phyloP scores from a whole-genome alignment of 2,329 filamentous ascomycete species.

The Phyllosticta paracitricarpa region DNA sequence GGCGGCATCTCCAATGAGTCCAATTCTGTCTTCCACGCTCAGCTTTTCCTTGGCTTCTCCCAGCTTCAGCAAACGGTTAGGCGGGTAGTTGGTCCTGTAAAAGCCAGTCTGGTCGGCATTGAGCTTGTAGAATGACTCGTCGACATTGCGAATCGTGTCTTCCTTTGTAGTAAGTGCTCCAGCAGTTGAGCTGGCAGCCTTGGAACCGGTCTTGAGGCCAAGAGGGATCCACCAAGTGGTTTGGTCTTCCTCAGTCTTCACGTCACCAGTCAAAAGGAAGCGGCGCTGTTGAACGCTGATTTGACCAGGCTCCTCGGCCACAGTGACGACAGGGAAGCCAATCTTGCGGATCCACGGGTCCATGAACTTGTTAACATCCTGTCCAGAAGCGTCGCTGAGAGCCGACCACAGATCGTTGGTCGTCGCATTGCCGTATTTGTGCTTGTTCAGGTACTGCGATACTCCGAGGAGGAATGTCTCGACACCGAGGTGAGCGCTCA shows the following conservation, averaged over 20 bases:
- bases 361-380: slow-evolving; percentile 83
- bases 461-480: slow-evolving; percentile 87
- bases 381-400: slow-evolving; percentile 74
- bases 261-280: slow-evolving; percentile 86
- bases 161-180: slow-evolving; percentile 66
- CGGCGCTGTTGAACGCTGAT: slow-evolving; percentile 76
- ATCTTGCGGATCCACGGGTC: slow-evolving; percentile 92
- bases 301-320: slow-evolving; percentile 73
- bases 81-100: slow-evolving; percentile 88
- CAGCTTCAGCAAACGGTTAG: slow-evolving; percentile 70
- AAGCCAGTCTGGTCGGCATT: slow-evolving; percentile 84
- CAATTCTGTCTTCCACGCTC: slow-evolving; percentile 82
- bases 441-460: slow-evolving; percentile 74
- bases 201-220: slow-evolving; percentile 65
- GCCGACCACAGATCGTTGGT: slow-evolving; percentile 88
- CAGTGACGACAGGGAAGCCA: slow-evolving; percentile 81
- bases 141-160: slow-evolving; percentile 63
- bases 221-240: slow-evolving; percentile 96
- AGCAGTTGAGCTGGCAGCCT: slow-evolving; percentile 48
- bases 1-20: slow-evolving; percentile 78
- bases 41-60: slow-evolving; percentile 67
- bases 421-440: slow-evolving; percentile 82
- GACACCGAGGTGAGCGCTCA: slow-evolving; percentile 79
- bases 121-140: slow-evolving; percentile 82
- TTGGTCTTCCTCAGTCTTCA: slow-evolving; percentile 79